Evolutionary conservation across 768 basidiomycete species (phyloP).

Genomic region (Mycena rebaudengoi): DNA sequence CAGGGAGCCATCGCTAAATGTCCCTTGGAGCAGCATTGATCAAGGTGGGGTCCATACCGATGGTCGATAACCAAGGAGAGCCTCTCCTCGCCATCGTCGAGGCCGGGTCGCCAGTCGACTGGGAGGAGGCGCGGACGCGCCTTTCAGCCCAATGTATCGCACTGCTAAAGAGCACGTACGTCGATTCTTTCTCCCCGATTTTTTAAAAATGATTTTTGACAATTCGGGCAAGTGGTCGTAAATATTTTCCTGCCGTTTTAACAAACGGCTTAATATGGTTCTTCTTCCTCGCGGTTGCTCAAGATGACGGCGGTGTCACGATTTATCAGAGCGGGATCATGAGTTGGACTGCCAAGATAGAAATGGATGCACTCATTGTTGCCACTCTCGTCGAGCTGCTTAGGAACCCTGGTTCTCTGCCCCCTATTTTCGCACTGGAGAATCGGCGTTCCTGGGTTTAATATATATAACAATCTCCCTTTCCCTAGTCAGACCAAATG

Average conservation of each 20-base stretch:
- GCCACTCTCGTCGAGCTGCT: neutral
- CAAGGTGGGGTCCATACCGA: neutral
- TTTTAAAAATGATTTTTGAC: neutral
- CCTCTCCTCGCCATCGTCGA: neutral
- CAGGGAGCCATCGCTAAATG: neutral
- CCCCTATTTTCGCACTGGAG: neutral
- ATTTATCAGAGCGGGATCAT: neutral
- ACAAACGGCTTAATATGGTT: neutral
- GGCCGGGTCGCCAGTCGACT: neutral
- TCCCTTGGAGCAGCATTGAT: neutral
- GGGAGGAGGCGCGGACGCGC: neutral
- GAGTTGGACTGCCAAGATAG: neutral
- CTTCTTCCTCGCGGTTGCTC: neutral
- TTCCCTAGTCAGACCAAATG: too few species aligned
- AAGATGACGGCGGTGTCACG: neutral
- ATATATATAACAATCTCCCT: too few species aligned
- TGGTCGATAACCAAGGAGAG: neutral
- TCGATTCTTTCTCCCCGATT: neutral
- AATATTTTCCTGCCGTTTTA: neutral
- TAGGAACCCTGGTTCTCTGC: neutral
- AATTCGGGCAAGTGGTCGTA: neutral
- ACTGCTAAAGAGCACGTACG: neutral
- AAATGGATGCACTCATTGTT: neutral
- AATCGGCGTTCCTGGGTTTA: too few species aligned
- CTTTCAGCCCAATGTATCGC: conserved; percentile 1